These are phyloP conservation scores for Gynostemma pentaphyllum DNA, from an alignment of 306 rosid species.

Conservation along the genomic window DNA sequence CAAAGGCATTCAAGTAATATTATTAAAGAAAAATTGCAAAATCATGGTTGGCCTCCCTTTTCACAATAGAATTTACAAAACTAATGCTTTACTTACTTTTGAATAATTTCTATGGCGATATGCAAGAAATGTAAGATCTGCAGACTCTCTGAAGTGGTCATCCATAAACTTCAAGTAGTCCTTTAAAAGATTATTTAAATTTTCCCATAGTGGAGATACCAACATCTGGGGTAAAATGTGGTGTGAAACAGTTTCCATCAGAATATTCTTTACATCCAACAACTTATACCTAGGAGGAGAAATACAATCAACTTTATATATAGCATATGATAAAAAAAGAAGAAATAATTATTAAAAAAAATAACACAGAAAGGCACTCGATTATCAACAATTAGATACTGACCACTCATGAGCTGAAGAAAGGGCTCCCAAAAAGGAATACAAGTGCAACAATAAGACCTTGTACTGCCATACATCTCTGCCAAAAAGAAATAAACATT, in stretches of 20 bases:
- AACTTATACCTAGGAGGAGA: slow-evolving; percentile 65
- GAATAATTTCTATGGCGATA: slow-evolving; percentile 94
- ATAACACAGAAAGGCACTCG: neutral
- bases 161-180: slow-evolving; percentile 96
- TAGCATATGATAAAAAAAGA: neutral
- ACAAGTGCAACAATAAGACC: slow-evolving; percentile 70
- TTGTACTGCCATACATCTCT: slow-evolving; percentile 68
- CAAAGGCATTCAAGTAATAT: neutral
- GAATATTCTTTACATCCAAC: slow-evolving; percentile 80
- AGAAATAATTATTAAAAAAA: neutral
- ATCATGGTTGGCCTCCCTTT: too few species aligned
- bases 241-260: slow-evolving; percentile 85
- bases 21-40: neutral
- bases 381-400: slow-evolving; percentile 15
- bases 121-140: slow-evolving; percentile 87
- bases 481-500: slow-evolving; percentile 24
- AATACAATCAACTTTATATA: slow-evolving; percentile 12
- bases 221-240: slow-evolving; percentile 85
- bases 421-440: slow-evolving; percentile 69
- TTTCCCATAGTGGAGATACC: slow-evolving; percentile 78
- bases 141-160: slow-evolving; percentile 94
- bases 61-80: neutral
- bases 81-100: slow-evolving; percentile 38
- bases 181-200: slow-evolving; percentile 49
- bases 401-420: slow-evolving; percentile 76